Evolutionary conservation across 1,284 basidiomycete genomes (phyloP).

Genomic region (Paramarasmius palmivorus): DNA sequence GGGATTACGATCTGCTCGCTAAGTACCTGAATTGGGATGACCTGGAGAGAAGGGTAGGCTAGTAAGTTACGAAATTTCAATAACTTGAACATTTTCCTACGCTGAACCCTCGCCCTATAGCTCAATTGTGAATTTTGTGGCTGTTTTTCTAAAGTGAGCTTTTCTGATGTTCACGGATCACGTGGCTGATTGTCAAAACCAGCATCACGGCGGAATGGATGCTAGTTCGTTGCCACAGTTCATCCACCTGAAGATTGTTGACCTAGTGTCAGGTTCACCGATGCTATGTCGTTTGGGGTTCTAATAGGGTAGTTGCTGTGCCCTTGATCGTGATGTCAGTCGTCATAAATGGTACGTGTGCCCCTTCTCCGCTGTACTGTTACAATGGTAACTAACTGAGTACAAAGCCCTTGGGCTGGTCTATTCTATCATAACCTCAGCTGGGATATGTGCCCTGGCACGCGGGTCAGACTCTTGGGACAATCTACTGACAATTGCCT

Average conservation of each 20-base stretch:
- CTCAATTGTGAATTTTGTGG: slow-evolving; percentile 1
- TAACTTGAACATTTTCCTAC: not conserved
- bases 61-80: not conserved
- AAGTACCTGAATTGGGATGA: no score
- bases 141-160: no score
- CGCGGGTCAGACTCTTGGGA: not conserved
- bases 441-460: not conserved
- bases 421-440: not conserved
- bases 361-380: not conserved
- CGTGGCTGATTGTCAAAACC: no score
- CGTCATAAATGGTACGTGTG: not conserved
- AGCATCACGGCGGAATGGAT: no score
- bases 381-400: no score
- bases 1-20: not conserved
- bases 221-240: no score
- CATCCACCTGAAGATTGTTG: not conserved
- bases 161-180: no score
- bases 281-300: slow-evolving; percentile 1
- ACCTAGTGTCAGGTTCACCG: slow-evolving; percentile 1
- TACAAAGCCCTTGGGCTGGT: not conserved
- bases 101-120: not conserved
- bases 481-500: no score
- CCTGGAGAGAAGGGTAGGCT: no score
- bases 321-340: not conserved
- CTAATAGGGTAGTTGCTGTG: not conserved